Percentiles rank a stretch among this genome's conserved stretches.
These are phyloP conservation scores for Rhodofomes roseus DNA, from an alignment of 1,284 basidiomycete species.

Conservation along the genomic window DNA sequence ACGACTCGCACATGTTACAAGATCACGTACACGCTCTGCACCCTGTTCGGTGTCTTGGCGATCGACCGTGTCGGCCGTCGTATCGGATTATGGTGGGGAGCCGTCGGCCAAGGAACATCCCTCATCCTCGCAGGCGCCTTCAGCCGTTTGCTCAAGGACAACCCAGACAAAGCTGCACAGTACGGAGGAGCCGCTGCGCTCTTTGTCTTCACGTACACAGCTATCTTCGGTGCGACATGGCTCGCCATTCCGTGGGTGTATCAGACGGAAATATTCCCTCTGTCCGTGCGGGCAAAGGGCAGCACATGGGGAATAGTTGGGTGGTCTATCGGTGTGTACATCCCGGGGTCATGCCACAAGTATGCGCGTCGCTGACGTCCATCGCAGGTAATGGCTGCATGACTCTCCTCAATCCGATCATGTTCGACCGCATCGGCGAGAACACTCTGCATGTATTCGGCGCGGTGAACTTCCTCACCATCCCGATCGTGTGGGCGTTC, in stretches of 20 bases:
- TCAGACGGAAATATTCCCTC: conserved; percentile 54
- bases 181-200: conserved; percentile 47
- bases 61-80: conserved; percentile 48
- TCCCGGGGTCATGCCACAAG: too few species aligned
- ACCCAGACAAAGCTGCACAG: conserved; percentile 38
- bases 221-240: conserved; percentile 52
- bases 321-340: conserved; percentile 51
- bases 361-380: not conserved
- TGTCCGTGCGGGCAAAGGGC: conserved; percentile 55
- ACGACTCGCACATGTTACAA: conserved; percentile 13
- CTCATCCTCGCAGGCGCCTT: conserved; percentile 46
- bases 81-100: conserved; percentile 44
- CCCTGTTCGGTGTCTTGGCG: conserved; percentile 42
- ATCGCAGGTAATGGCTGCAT: conserved; percentile 27
- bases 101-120: conserved; percentile 32
- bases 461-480: conserved; percentile 44
- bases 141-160: conserved; percentile 38
- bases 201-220: conserved; percentile 47
- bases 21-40: conserved; percentile 45
- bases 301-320: conserved; percentile 52
- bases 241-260: conserved; percentile 51
- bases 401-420: conserved; percentile 33
- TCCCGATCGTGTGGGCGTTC: conserved; percentile 47
- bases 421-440: conserved; percentile 32
- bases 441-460: conserved; percentile 45